Percentiles rank a stretch among this genome's conserved stretches.
phyloP scores from a whole-genome alignment of 2,329 filamentous ascomycete species.

The Triangularia verruculosa region DNA sequence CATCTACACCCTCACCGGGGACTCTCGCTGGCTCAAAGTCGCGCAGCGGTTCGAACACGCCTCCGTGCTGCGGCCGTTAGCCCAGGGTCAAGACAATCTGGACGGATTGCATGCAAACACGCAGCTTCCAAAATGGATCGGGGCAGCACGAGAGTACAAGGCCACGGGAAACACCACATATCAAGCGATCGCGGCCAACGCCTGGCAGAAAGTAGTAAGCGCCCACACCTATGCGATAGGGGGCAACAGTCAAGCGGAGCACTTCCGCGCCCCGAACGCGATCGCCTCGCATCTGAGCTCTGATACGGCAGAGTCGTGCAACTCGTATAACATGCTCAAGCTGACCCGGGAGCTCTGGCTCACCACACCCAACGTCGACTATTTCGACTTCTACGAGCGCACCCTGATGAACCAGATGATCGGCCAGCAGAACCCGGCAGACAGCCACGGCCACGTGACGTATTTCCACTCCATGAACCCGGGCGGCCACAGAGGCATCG shows the following conservation, averaged over 20 bases:
- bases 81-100: slow-evolving; percentile 43
- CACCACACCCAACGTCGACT: slow-evolving; percentile 42
- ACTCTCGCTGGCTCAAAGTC: slow-evolving; percentile 44
- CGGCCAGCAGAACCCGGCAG: slow-evolving; percentile 45
- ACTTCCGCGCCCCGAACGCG: slow-evolving; percentile 46
- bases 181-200: slow-evolving; percentile 47
- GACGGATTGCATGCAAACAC: slow-evolving; percentile 52
- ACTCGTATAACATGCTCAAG: slow-evolving; percentile 57
- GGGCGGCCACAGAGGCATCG: slow-evolving; percentile 46
- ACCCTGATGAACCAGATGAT: slow-evolving; percentile 50
- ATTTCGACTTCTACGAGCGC: slow-evolving; percentile 54
- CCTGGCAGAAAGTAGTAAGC: slow-evolving; percentile 45
- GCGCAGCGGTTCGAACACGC: slow-evolving; percentile 51
- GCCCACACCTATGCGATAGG: slow-evolving; percentile 52
- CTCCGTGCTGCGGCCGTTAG: slow-evolving; percentile 45
- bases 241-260: slow-evolving; percentile 52
- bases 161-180: slow-evolving; percentile 45
- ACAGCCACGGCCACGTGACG: slow-evolving; percentile 48
- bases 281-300: slow-evolving; percentile 43
- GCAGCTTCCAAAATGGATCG: slow-evolving; percentile 53
- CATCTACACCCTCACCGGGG: slow-evolving; percentile 45
- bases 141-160: slow-evolving; percentile 47
- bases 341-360: slow-evolving; percentile 51
- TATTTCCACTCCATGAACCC: slow-evolving; percentile 52
- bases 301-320: slow-evolving; percentile 52